These are phyloP conservation scores for Aphanomyces stellatus DNA, from an alignment of 352 stramenopile species.

Conservation along the genomic window DNA sequence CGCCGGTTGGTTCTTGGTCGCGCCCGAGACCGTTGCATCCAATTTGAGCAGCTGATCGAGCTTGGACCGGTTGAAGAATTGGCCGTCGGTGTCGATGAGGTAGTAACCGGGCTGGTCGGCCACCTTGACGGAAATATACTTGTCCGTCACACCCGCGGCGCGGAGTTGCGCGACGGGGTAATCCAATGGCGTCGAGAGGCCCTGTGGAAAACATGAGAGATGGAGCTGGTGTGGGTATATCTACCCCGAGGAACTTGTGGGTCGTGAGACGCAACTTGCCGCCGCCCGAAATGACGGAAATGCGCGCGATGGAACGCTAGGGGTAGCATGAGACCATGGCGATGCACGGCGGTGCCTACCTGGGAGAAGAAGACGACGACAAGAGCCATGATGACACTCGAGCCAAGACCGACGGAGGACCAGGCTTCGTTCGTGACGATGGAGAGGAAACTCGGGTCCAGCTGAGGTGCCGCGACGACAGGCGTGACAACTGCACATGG, in stretches of 20 bases:
- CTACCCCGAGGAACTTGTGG: constrained; percentile 83
- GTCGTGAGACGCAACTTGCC: constrained; percentile 79
- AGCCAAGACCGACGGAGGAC: constrained; percentile 71
- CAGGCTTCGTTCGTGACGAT: constrained; percentile 74
- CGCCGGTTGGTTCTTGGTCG: background rate
- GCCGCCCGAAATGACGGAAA: constrained; percentile 63
- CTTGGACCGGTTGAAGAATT: constrained; percentile 82
- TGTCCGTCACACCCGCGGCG: constrained; percentile 72
- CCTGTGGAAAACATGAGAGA: constrained; percentile 25
- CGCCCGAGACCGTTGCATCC: background rate
- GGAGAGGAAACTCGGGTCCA: constrained; percentile 68
- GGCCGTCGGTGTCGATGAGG: constrained; percentile 66
- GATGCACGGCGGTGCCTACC: constrained; percentile 27
- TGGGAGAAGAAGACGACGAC: constrained; percentile 75
- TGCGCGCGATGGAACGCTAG: constrained; percentile 64
- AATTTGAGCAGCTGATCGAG: constrained; percentile 78
- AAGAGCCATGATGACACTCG: constrained; percentile 66
- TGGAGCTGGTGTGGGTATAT: background rate
- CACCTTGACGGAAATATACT: constrained; percentile 82
- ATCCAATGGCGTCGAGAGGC: constrained; percentile 52
- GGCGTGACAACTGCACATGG: background rate
- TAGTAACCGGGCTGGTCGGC: constrained; percentile 63
- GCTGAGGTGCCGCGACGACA: constrained; percentile 27
- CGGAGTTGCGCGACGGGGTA: constrained; percentile 60
- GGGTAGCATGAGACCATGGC: background rate